Conservation (phyloP, 768 basidiomycete species). For the Chalciporus piperatus region DNA sequence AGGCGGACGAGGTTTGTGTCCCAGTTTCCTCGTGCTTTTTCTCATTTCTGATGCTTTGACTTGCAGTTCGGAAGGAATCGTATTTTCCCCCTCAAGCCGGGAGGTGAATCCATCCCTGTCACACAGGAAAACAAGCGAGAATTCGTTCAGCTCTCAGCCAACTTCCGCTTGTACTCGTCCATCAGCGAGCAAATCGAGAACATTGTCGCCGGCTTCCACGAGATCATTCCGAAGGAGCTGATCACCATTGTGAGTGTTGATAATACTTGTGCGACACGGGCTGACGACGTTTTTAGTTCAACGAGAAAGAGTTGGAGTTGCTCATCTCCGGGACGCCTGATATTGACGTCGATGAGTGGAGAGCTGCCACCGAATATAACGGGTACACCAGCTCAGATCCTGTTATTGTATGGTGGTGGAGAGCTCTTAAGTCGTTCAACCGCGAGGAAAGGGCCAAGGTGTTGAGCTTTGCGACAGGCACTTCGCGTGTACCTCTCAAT, state of each 20-base stretch:
- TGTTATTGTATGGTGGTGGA: conserved; percentile 99
- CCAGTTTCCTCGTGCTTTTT: background rate
- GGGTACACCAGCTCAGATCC: conserved; percentile 88
- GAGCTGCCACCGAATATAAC: conserved; percentile 87
- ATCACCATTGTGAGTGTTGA: conserved; percentile 74
- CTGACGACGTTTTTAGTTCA: conserved; percentile 57
- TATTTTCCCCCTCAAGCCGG: conserved; percentile 82
- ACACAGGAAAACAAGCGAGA: conserved; percentile 97
- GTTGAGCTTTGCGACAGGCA: conserved; percentile 93
- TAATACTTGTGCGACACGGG: background rate
- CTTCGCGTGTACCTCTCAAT: conserved; percentile 88
- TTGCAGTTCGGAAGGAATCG: conserved; percentile 85
- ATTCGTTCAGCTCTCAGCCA: conserved; percentile 93
- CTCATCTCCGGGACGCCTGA: conserved; percentile 98
- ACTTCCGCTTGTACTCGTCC: conserved; percentile 88
- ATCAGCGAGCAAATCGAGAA: conserved; percentile 96
- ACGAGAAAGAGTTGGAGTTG: conserved; percentile 91
- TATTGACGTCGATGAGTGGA: conserved; percentile 98
- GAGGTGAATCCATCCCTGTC: conserved; percentile 80
- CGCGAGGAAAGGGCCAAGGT: conserved; percentile 97
- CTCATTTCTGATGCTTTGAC: background rate
- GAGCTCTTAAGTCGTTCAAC: conserved; percentile 95
- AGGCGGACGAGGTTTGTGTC: conserved; percentile 77
- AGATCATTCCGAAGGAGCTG: conserved; percentile 95
- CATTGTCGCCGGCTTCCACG: conserved; percentile 88